phyloP scores from a whole-genome alignment of 164 flowering plant genomes.

The Vitis rupestris region DNA sequence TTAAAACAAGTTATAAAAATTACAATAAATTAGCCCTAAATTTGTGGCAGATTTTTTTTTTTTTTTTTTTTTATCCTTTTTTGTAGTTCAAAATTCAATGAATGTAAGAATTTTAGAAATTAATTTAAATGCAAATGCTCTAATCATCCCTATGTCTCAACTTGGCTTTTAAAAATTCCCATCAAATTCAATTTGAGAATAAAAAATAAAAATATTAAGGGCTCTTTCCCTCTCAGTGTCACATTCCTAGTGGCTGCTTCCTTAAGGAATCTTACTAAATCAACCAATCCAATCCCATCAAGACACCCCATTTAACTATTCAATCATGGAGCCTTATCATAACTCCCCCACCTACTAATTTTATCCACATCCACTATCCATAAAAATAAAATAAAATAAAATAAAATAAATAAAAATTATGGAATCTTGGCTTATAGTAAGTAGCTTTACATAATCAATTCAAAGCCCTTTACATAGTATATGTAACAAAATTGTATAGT shows the following conservation, averaged over 20 bases:
- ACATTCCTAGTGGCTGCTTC: constrained; percentile 12
- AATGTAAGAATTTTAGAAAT: too few relatives aligned
- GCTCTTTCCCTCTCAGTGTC: not conserved
- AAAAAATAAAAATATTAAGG: too few relatives aligned
- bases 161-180: too few relatives aligned
- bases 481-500: not conserved
- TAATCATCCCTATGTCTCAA: too few relatives aligned
- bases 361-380: not conserved
- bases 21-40: too few relatives aligned
- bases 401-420: not conserved
- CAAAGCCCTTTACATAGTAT: not conserved
- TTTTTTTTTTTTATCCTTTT: too few relatives aligned
- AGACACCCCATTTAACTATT: constrained; percentile 10
- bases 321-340: constrained; percentile 16
- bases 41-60: too few relatives aligned
- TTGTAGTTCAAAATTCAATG: too few relatives aligned
- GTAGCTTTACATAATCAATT: not conserved
- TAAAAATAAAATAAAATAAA: not conserved
- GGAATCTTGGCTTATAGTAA: not conserved
- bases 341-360: constrained; percentile 11
- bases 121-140: too few relatives aligned
- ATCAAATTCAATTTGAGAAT: too few relatives aligned
- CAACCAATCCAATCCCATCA: constrained; percentile 2
- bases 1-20: too few relatives aligned
- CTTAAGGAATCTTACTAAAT: constrained; percentile 13